Evolutionary conservation across 768 basidiomycete species (phyloP), one percentile per base, ranked within the genome.

Genomic region (Lentinula edodes): DNA sequence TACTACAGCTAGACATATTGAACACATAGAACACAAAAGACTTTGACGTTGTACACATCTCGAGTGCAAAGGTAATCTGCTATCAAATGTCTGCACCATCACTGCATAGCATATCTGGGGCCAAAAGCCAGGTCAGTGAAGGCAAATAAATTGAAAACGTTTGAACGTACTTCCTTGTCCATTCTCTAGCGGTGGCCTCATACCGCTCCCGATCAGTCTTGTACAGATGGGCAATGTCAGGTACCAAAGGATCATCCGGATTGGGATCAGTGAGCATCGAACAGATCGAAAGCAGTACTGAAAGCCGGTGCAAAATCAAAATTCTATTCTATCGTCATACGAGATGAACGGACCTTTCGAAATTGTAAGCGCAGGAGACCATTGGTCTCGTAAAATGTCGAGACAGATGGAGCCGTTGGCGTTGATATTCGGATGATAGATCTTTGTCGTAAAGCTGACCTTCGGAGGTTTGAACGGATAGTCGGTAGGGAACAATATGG

Each of bases 401-500:
- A 99, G 79, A 76, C 96, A 99, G 76, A 99, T 98, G 65, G 93
- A 95, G 45, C 97, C 97, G 71, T 99, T 99, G 68, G 96, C 93
- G 74, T 99, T 99, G 94, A 99, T 98, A 83, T 98, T 98, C 39
- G 96, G 96, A 77, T 98, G 96, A 76, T 98, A 98, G 69, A 98
- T 98, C 91, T 97, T 98, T 72, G 97, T 98, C 67, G 94, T 96
- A 77, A 99, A 99, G 81, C 90, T 90, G 78, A 99, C 94, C 85
- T 99, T 99, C 77, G 97, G 97, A 46, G 97, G 97, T 80, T 98
- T 98, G 89, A 98, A 98, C 28, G 97, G 97, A 81, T 99, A 99
- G 76, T 99, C 96, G 76, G 91, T 93, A 52, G 93, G 93, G 84
- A 95, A 95, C 48, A 83, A 86, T 74, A 96, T 95, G 53, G 89